Evolutionary conservation across 2,329 filamentous ascomycete species (phyloP), one percentile per base, ranked within the genome.

Genomic region (Pezicula carpinea): DNA sequence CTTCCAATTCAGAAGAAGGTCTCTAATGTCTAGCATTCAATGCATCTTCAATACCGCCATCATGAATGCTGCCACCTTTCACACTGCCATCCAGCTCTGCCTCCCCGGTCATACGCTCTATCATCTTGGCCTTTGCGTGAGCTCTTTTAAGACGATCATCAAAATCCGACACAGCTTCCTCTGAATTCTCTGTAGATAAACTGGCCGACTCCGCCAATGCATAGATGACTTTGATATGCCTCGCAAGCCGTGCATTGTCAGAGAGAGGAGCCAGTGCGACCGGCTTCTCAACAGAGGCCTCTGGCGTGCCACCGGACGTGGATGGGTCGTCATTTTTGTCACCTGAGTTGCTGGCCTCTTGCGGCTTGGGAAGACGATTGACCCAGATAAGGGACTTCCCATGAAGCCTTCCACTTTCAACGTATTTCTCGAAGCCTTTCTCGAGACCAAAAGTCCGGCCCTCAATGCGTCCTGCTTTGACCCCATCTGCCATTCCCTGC

Each of bases 391-490:
- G 69, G 13, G 89, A 82, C 59, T 82, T 84, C 38, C 89, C 88
- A 58, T 92, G 85, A 26, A 97, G 68, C 49, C 77, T 76, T 2
- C 92, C 92, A 65, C 89, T 79, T 52, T 89, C 84, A 35, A 87
- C 64, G 61, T 95, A 96, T 69, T 96, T 97, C 59, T 96, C 89
- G 59, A 93, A 97, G 0, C 91, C 92, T 54, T 91, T 93, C 64
- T 95, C 87, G 35, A 97, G 80, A 1, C 92, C 93, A 63, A 97
- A 89, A 17, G 89, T 80, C 43, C 90, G 87, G 51, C 93, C 93
- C 74, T 99, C 93, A 54, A 89, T 82, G 48, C 84, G 83, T 33
- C 93, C 93, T 26, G 88, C 85, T 49, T 77, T 76, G 34, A 80
- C 73, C 50, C 93, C 93, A 67, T 96, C 92, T 34, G 75, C 70